Base-by-base conservation (phyloP, 345 rosid species). In the Limnanthes douglasii region DNA sequence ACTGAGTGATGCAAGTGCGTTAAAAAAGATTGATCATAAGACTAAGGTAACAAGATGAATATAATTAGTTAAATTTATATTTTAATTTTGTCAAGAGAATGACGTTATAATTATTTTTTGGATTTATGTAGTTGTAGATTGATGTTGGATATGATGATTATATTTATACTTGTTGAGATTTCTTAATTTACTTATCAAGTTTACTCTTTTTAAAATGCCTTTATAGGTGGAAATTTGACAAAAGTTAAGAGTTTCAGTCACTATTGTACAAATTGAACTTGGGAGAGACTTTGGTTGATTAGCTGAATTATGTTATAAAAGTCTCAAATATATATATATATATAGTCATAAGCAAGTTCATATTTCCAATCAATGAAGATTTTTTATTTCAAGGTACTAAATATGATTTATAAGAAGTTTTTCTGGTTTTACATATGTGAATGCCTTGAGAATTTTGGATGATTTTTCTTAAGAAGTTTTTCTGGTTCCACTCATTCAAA, bases 201-300 rank as follows among this genome's bases (percentile, higher is more conserved):
- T 40, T 80, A 65, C 63, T 70, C 99, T 8, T 57, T 70, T 14
- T 65, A 60, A 53, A 93, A 73, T 60, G 99, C 96, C 52, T 86
- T 83, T 35, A 80, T 64, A 23, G 58, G 12, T n/a, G 51, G 66
- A 45, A 31, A 72, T 75, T 31, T 90, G 96, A 93, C 57, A 65
- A 50, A 62, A 57, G 50, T 39, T 80, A 13, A 75, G 72, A 41
- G 64, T 70, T 59, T 56, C 83, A 3, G 75, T 85, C 41, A 63
- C 65, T 22, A 34, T 64, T 40, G 44, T 85, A 17, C 48, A 65
- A 38, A 34, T 43, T 33, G 46, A 42, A 34, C 45, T 34, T 31
- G 30, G 47, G 21, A 45, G 68, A 59, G 53, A 56, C 41, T 34
- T 54, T 48, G 41, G 67, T 85, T 36, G 86, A 90, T 61, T 90